A percentile compares a stretch with the other conserved stretches of the same genome.
Conservation (phyloP, 2,329 filamentous ascomycete genomes). For the Acephala macrosclerotiorum region DNA sequence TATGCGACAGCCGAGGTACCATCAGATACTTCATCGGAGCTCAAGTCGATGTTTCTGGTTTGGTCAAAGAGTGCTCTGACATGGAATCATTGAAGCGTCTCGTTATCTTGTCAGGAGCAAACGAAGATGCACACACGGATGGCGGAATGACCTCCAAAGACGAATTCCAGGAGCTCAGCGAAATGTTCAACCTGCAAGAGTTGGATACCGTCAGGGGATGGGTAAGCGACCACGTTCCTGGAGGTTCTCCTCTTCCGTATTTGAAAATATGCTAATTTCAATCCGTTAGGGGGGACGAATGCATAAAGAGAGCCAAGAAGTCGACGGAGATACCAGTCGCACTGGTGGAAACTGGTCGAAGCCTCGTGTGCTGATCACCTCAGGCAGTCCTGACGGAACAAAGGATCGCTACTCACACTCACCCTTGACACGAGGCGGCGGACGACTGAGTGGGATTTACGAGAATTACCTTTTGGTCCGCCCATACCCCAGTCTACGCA, state of each 20-base stretch:
- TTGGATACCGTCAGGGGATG: conserved; percentile 67
- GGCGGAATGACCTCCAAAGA: conserved; percentile 52
- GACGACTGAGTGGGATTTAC: conserved; percentile 52
- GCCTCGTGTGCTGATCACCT: conserved; percentile 50
- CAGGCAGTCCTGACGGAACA: conserved; percentile 39
- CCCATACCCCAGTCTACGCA: conserved; percentile 69
- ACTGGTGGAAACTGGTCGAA: conserved; percentile 48
- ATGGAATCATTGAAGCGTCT: conserved; percentile 63
- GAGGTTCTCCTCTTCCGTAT: neutral
- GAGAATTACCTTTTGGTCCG: conserved; percentile 70
- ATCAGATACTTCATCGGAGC: conserved; percentile 72
- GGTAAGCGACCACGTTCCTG: neutral
- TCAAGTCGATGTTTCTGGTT: conserved; percentile 69
- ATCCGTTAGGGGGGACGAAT: conserved; percentile 62
- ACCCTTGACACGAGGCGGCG: conserved; percentile 34
- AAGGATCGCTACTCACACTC: neutral
- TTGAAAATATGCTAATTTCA: neutral
- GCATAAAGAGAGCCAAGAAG: conserved; percentile 58
- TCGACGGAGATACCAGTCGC: conserved; percentile 47
- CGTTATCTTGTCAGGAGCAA: conserved; percentile 45
- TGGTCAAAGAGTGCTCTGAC: conserved; percentile 67
- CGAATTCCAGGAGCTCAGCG: conserved; percentile 70
- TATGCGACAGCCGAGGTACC: conserved; percentile 66
- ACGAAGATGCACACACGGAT: conserved; percentile 37
- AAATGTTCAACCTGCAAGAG: conserved; percentile 74